Conservation (phyloP, 1,284 basidiomycete genomes). For the Fomes fomentarius region DNA sequence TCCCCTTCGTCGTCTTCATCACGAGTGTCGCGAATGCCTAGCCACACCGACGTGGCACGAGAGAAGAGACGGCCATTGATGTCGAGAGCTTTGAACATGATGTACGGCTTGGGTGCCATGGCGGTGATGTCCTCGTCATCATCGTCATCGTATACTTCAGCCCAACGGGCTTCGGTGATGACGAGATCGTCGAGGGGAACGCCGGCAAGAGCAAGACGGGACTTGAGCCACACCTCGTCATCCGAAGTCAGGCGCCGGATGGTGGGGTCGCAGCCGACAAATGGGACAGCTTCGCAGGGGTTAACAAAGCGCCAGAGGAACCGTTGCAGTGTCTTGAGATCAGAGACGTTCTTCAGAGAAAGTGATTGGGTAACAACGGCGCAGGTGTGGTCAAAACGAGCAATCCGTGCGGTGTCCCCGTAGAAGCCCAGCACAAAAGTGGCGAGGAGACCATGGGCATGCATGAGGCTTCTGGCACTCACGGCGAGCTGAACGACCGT, state of each 20-base stretch:
- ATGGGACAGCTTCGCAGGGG: not conserved
- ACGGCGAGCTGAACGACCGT: constrained; percentile 7
- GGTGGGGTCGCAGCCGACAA: constrained; percentile 14
- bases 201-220: not conserved
- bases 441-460: constrained; percentile 11
- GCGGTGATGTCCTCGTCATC: not conserved
- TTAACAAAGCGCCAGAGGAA: constrained; percentile 21
- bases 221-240: constrained; percentile 1
- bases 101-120: not conserved
- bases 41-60: constrained; percentile 11
- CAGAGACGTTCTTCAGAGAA: not conserved
- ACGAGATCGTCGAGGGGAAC: not conserved
- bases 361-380: constrained; percentile 5
- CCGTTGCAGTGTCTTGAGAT: constrained; percentile 3
- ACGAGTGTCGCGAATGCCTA: not conserved
- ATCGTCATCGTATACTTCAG: constrained; percentile 3
- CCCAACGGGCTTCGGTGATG: not conserved
- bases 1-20: not conserved
- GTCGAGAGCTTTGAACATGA: constrained; percentile 4
- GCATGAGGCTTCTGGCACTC: constrained; percentile 11
- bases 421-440: constrained; percentile 15
- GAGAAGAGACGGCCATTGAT: constrained; percentile 16
- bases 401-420: constrained; percentile 14
- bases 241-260: not conserved
- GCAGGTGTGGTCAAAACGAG: constrained; percentile 16